Conservation (phyloP, 2,329 filamentous ascomycete genomes). For the Elsinoe perseae region DNA sequence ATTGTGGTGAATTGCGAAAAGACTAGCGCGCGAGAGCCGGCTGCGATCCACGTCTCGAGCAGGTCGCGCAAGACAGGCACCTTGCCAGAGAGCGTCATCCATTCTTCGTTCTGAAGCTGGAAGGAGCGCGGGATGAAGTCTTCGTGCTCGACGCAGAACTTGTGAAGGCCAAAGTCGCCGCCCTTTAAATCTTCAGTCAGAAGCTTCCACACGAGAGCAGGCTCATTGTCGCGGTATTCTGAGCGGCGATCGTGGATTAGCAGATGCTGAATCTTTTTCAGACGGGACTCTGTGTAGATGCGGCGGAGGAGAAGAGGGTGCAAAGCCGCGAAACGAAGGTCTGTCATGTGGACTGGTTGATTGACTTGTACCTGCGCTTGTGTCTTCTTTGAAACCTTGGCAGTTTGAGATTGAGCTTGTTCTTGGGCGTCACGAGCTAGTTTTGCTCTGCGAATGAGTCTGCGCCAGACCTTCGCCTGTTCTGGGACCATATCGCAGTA, state of each 20-base stretch:
- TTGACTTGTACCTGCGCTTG: conserved; percentile 3
- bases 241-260: conserved; percentile 22
- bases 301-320: conserved; percentile 83
- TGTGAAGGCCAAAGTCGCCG: conserved; percentile 63
- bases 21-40: conserved; percentile 79
- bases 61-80: conserved; percentile 72
- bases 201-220: conserved; percentile 45
- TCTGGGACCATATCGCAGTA: conserved; percentile 69
- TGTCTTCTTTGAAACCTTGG: too few species aligned
- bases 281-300: conserved; percentile 65
- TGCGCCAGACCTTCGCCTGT: conserved; percentile 67
- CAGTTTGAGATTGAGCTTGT: too few species aligned
- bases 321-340: conserved; percentile 83
- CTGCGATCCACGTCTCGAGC: conserved; percentile 62
- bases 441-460: conserved; percentile 55
- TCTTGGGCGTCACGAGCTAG: conserved; percentile 32
- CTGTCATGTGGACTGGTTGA: conserved; percentile 55
- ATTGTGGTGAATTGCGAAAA: conserved; percentile 92
- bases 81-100: conserved; percentile 68
- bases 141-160: conserved; percentile 48
- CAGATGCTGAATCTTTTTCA: conserved; percentile 58
- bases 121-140: conserved; percentile 45
- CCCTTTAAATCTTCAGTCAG: conserved; percentile 67
- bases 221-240: conserved; percentile 29
- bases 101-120: conserved; percentile 52